Evolutionary conservation across 495 filamentous ascomycete genomes (phyloP), one percentile per base, ranked within the genome.

Genomic region (Cudoniella acicularis): DNA sequence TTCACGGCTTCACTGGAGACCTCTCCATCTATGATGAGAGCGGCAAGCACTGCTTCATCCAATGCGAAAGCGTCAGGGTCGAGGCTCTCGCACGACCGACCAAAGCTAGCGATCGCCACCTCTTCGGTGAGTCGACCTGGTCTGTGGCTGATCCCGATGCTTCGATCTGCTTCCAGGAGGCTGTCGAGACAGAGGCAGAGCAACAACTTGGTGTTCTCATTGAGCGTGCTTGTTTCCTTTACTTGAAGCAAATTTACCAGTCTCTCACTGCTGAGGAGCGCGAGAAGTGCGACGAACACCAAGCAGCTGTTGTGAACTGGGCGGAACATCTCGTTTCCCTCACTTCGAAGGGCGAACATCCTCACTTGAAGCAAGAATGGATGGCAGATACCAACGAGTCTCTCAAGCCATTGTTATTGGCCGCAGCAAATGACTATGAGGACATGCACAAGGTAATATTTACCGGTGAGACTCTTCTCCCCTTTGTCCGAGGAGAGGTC

Each of bases 401-500:
- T 24, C n/a, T 50, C 20, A 13, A 22, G 16, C 47, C 41, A 23
- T 9, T 40, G 10, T 18, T 49, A 4, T 18, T 47, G 13, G 21
- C 48, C 23, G 40, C n/a, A 25, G 6, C 4, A 9, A 24, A 6
- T 9, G 20, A 47, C 17, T 52, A 18, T 40, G 30, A 17, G 17
- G 56, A 59, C 60, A 63, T 47, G 48, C 30, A 27, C 46, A 54
- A 10, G 48, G 54, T 20, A 41, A 24, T 57, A 10, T 56, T 55
- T 0, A 56, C 77, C 10, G 76, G 74, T 6, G 67, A 75, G 20
- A 70, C 67, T 30, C 63, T 81, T 2, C 48, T 68, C 6, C 51
- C 59, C 26, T 57, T 77, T 26, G 53, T 81, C 9, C 66, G 73
- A 0, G 73, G 75, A 1, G 66, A 76, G n/a, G 62, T 59, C 10